Percentiles rank a stretch among this genome's conserved stretches.
These are phyloP conservation scores for Dactylellina haptotyla DNA, from an alignment of 2,329 filamentous ascomycete species.

Conservation along the genomic window DNA sequence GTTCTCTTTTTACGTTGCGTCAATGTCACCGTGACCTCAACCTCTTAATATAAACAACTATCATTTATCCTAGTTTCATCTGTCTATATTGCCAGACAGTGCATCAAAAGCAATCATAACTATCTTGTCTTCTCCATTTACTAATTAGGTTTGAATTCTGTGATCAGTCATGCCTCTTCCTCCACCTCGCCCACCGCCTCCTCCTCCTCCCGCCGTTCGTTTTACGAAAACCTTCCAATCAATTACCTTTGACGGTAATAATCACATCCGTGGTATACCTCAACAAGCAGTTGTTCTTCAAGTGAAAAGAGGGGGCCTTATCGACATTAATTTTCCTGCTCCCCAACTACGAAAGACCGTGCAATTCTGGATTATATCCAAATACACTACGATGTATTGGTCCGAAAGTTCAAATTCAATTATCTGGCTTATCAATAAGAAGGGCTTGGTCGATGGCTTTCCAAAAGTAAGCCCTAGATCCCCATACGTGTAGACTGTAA, in stretches of 20 bases:
- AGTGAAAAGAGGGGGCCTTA: constrained; percentile 2
- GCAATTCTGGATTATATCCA: constrained; percentile 19
- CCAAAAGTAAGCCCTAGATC: constrained; percentile 17
- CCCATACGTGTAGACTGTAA: background rate
- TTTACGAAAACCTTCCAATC: constrained; percentile 10
- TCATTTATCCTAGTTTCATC: too few relatives aligned
- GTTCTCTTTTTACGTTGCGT: too few relatives aligned
- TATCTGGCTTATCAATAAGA: constrained; percentile 25
- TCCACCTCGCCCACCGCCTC: background rate
- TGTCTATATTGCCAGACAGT: too few relatives aligned
- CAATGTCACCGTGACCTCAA: too few relatives aligned
- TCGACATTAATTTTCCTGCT: constrained; percentile 24
- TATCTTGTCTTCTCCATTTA: too few relatives aligned
- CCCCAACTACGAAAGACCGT: constrained; percentile 6
- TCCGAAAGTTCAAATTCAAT: constrained; percentile 18
- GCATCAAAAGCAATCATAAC: too few relatives aligned
- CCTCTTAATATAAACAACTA: too few relatives aligned
- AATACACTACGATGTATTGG: constrained; percentile 35
- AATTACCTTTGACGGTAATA: constrained; percentile 12
- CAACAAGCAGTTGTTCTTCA: constrained; percentile 6
- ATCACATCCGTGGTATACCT: constrained; percentile 1
- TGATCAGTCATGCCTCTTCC: background rate
- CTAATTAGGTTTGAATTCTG: too few relatives aligned
- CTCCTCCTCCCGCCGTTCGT: background rate
- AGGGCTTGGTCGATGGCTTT: background rate